A percentile compares a stretch with the other conserved stretches of the same genome.
Conservation (phyloP, 208 protist genomes). For the Leishmania amazonensis region DNA sequence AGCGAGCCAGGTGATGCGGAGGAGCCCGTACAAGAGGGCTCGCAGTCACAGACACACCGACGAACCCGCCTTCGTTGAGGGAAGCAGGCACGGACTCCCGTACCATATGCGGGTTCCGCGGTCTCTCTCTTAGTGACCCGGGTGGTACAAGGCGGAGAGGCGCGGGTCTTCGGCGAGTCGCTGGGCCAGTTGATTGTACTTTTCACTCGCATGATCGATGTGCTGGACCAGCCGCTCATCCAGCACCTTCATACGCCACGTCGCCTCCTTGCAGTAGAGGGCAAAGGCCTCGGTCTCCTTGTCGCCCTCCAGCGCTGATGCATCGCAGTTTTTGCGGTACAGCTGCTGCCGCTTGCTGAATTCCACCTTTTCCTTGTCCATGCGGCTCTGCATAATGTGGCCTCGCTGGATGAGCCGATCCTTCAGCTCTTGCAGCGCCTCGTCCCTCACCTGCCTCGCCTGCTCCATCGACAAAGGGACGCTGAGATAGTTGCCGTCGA, state of each 20-base stretch:
- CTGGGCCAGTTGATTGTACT: conserved; percentile 82
- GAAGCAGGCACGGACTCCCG: neutral
- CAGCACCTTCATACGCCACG: conserved; percentile 90
- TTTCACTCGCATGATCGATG: conserved; percentile 85
- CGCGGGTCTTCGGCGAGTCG: conserved; percentile 77
- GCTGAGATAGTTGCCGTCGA: conserved; percentile 78
- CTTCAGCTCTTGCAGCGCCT: conserved; percentile 86
- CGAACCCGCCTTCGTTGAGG: neutral
- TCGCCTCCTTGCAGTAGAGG: conserved; percentile 89
- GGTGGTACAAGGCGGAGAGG: conserved; percentile 61
- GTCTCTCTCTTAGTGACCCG: conserved; percentile 1
- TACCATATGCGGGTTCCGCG: neutral
- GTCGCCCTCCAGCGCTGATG: conserved; percentile 61
- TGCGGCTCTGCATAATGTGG: conserved; percentile 90
- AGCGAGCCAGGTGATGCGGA: neutral
- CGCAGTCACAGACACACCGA: neutral
- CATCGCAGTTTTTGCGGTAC: conserved; percentile 77
- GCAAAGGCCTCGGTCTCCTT: conserved; percentile 87
- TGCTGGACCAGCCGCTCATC: conserved; percentile 88
- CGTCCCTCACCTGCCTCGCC: conserved; percentile 83
- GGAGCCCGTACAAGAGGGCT: neutral
- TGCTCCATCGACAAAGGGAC: conserved; percentile 75
- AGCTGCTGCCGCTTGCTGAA: conserved; percentile 69
- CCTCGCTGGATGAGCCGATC: conserved; percentile 91
- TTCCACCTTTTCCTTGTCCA: conserved; percentile 90